Base-by-base conservation (phyloP, 2,329 filamentous ascomycete genomes). In the Phialemonium atrogriseum region DNA sequence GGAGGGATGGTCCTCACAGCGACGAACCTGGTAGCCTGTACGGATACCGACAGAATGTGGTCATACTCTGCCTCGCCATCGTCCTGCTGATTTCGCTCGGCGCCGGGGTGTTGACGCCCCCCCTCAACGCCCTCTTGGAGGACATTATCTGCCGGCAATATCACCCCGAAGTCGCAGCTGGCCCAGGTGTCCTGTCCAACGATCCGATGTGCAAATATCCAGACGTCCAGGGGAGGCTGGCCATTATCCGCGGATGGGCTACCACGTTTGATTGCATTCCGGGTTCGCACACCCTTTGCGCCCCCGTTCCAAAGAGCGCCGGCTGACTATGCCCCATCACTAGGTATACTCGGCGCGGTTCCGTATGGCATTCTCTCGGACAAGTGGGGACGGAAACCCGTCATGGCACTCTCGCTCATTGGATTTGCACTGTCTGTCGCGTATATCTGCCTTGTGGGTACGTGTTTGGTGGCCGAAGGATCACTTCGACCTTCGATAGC, bases 61-160 rank as follows among this genome's bases (percentile, higher is more conserved):
- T 52, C 31, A 10, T 55, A 7, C 41, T 56, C 24, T 43, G 43
- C 38, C 47, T 58, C 22, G 34, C 42, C 27, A 36, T 49, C 11
- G 38, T 71, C 24, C 52, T 69, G 30, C 40, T 69, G 24, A 39
- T 65, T 31, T 60, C 64, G 29, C 51, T 66, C 10, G 62, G 59
- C 37, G 44, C 37, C 12, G 45, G 37, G 33, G 40, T 52, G 11
- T 20, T 36, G 20, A 23, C 48, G 19, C 56, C 68, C 4, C 66
- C 71, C 1, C 46, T 52, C 26, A 66, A 62, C 30, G 62, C 66
- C 32, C 59, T 75, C 30, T 60, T 68, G 40, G 72, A 77, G 45
- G 57, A 61, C 31, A 60, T 73, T 27, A 61, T 73, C 26, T 77
- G 73, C 47, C 62, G 64, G 15, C 44, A 56, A 11, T 58, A 64